Base-by-base conservation (phyloP, 306 rosid species). In the Quercus mongolica region DNA sequence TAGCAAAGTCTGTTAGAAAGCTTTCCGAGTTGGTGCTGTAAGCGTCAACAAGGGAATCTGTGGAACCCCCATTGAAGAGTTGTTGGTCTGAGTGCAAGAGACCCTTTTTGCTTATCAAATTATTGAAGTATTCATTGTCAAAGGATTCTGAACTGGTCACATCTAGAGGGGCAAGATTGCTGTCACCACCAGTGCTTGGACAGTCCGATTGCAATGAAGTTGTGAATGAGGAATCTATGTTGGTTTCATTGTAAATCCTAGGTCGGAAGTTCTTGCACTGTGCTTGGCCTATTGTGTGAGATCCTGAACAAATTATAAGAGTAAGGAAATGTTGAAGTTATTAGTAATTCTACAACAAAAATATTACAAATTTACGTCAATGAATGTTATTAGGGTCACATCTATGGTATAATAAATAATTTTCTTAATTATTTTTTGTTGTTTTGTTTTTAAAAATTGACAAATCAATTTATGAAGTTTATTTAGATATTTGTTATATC, bases 201-300 rank as follows among this genome's bases (percentile, higher is more conserved):
- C 96, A 91, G 1, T 78, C 80, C 68, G 57, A 64, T 77, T 85
- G 54, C 28, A 85, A 4, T 5, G 86, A 84, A 68, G 72, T 71
- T 28, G 91, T 85, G 19, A 84, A 91, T 0, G 85, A 14, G 23
- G 89, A 18, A 52, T 91, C 85, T 65, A 91, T 89, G 90, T 89
- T 89, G 74, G 82, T 76, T 28, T 91, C 92, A 7, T 89, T 88
- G 84, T 89, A 88, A 10, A 91, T 81, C 79, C 96, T 74, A 20
- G 79, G 1, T 44, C 88, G 72, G 41, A 91, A 89, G 23, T 1
- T 64, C 25, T 15, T 10, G 62, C 93, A 88, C 67, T 71, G 46
- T 1, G 85, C 87, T 82, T 89, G 86, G 0, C 92, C 92, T 68
- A 92, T 90, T 59, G 97, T 85, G 74, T 92, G 97, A 2, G 90